Conservation (phyloP, 2,329 filamentous ascomycete species). For the Keithomyces neogunnii region DNA sequence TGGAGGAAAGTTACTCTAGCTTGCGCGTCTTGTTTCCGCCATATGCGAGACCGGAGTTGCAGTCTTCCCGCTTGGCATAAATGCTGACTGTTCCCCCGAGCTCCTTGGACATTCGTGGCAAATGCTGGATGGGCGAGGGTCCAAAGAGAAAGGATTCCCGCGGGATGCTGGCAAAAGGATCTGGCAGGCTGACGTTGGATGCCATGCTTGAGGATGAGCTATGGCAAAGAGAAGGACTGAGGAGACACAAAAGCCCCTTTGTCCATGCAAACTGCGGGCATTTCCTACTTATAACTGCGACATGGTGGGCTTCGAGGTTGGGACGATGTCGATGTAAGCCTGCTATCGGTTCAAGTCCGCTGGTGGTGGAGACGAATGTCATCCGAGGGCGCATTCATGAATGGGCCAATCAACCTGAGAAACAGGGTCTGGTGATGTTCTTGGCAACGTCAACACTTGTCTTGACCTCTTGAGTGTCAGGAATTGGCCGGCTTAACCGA, state of each 20-base stretch:
- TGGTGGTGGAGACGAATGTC: not conserved
- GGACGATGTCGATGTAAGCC: not conserved
- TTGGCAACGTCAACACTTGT: too few species aligned
- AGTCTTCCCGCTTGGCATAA: conserved; percentile 66
- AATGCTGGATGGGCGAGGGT: conserved; percentile 58
- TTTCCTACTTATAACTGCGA: not conserved
- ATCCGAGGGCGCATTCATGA: not conserved
- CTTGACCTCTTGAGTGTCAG: too few species aligned
- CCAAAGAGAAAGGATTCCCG: conserved; percentile 55
- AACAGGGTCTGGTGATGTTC: not conserved
- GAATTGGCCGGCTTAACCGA: too few species aligned
- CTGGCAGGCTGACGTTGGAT: conserved; percentile 32
- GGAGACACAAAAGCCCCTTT: too few species aligned
- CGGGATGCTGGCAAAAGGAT: conserved; percentile 56
- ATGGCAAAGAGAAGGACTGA: too few species aligned
- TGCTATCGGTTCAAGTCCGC: not conserved
- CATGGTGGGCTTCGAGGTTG: too few species aligned
- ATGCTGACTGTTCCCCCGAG: conserved; percentile 52
- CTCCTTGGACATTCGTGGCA: conserved; percentile 55
- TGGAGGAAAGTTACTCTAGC: conserved; percentile 40
- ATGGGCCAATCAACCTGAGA: not conserved
- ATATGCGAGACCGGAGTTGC: conserved; percentile 58
- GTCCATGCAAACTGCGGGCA: too few species aligned
- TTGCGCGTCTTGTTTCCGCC: conserved; percentile 65
- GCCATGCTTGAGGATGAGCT: not conserved